phyloP scores from a whole-genome alignment of 257 asterid genomes.

The Solanum rostratum region DNA sequence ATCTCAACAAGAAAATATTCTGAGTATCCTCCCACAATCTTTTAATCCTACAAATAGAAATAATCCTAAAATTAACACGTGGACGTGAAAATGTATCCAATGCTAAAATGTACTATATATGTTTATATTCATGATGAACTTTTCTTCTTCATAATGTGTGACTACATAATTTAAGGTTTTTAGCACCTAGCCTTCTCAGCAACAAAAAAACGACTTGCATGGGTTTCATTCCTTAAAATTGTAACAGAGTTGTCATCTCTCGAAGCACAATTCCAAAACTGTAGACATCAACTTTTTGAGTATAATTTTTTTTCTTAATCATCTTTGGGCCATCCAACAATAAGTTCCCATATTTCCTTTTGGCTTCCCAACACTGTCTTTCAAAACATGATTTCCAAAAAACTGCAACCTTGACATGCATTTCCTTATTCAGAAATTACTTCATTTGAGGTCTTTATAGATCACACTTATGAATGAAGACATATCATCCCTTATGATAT shows the following conservation, averaged over 20 bases:
- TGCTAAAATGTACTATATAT: no score
- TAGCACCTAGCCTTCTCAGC: conserved; percentile 44
- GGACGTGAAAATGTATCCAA: no score
- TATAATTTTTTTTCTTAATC: conserved; percentile 39
- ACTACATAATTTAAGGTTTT: not conserved
- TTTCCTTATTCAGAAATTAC: conserved; percentile 56
- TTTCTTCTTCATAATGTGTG: no score
- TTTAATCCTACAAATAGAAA: no score
- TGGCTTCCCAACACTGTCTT: conserved; percentile 31
- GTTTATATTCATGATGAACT: no score
- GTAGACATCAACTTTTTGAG: conserved; percentile 77
- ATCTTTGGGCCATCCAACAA: no score
- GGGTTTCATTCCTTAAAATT: conserved; percentile 74
- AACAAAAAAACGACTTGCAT: conserved; percentile 68
- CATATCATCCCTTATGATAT: conserved; percentile 76
- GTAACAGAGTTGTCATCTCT: conserved; percentile 64
- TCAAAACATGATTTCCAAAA: conserved; percentile 80
- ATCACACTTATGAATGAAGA: conserved; percentile 33
- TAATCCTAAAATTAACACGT: no score
- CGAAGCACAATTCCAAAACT: conserved; percentile 82
- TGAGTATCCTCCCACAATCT: no score
- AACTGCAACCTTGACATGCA: conserved; percentile 75
- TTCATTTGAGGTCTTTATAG: conserved; percentile 65
- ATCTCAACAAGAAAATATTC: no score
- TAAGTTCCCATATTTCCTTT: no score